These are phyloP conservation scores for Trifolium fragiferum DNA, from an alignment of 306 rosid genomes.

Conservation along the genomic window DNA sequence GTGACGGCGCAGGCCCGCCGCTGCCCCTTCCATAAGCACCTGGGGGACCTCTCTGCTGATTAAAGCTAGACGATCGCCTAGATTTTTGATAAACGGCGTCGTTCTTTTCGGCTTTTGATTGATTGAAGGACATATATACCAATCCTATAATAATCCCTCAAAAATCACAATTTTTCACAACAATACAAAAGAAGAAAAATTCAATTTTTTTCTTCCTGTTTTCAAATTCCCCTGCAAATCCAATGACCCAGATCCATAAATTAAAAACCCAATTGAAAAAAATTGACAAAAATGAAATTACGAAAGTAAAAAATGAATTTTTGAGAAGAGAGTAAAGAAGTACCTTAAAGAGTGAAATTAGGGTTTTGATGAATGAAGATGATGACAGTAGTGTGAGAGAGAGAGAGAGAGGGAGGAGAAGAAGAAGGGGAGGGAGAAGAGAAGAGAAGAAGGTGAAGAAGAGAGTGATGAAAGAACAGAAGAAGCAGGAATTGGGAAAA, in stretches of 20 bases:
- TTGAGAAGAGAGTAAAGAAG: slow-evolving; percentile 29
- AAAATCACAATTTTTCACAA: background rate
- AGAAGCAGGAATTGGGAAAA: slow-evolving; percentile 2
- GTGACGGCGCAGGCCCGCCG: slow-evolving; percentile 69
- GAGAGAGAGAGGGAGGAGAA: background rate
- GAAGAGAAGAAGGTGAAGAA: background rate
- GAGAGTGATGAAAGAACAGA: too few relatives aligned
- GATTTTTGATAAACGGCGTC: slow-evolving; percentile 66
- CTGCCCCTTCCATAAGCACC: slow-evolving; percentile 66
- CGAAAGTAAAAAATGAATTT: background rate
- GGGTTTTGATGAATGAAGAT: slow-evolving; percentile 69
- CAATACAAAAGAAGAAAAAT: background rate
- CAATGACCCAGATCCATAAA: slow-evolving; percentile 50
- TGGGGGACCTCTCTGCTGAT: slow-evolving; percentile 74
- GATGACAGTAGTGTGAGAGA: slow-evolving; percentile 17
- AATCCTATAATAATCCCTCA: slow-evolving; percentile 58
- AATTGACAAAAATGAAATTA: background rate
- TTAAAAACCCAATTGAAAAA: background rate
- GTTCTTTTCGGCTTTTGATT: slow-evolving; percentile 87
- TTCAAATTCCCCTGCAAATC: slow-evolving; percentile 52
- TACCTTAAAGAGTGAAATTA: slow-evolving; percentile 58
- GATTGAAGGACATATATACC: slow-evolving; percentile 98
- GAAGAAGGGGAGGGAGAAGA: background rate
- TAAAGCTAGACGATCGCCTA: slow-evolving; percentile 78
- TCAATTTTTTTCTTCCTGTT: background rate